phyloP scores from a whole-genome alignment of 2,329 filamentous ascomycete genomes.

The Hymenoscyphus fraxineus region DNA sequence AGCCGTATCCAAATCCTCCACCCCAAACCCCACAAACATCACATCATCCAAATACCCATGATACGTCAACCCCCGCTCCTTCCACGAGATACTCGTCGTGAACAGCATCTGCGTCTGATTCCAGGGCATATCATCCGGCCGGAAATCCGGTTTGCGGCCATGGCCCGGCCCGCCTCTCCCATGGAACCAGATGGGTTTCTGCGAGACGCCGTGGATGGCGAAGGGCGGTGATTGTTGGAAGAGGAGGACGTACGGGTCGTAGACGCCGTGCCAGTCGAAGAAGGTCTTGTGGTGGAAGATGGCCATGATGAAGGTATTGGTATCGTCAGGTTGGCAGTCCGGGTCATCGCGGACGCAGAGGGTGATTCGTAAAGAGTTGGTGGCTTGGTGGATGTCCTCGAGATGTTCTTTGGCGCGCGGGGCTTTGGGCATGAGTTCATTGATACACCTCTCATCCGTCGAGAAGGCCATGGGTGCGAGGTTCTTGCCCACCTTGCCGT shows the following conservation, averaged over 20 bases:
- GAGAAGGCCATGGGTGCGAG: background rate
- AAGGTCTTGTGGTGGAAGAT: slow-evolving; percentile 54
- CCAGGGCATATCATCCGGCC: slow-evolving; percentile 10
- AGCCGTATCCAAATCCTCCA: slow-evolving; percentile 48
- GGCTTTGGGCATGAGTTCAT: background rate
- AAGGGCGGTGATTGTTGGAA: slow-evolving; percentile 49
- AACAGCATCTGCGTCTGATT: slow-evolving; percentile 53
- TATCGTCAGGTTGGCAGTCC: slow-evolving; percentile 39
- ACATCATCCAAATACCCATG: slow-evolving; percentile 55
- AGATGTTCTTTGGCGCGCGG: background rate
- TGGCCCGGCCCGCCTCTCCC: slow-evolving; percentile 41
- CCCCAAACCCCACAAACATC: slow-evolving; percentile 52
- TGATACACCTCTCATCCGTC: background rate
- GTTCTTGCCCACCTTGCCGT: background rate
- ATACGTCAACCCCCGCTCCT: slow-evolving; percentile 43
- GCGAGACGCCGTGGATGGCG: slow-evolving; percentile 46
- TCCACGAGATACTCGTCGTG: slow-evolving; percentile 56
- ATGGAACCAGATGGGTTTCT: slow-evolving; percentile 52
- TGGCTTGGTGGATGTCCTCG: background rate
- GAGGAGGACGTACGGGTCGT: slow-evolving; percentile 54
- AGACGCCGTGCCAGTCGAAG: slow-evolving; percentile 46
- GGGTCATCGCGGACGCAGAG: slow-evolving; percentile 48
- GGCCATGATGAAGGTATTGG: slow-evolving; percentile 52
- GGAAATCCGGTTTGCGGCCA: slow-evolving; percentile 1
- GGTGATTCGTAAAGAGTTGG: slow-evolving; percentile 38